These are phyloP conservation scores for Auricularia heimuer DNA, from an alignment of 768 basidiomycete species.

Conservation along the genomic window DNA sequence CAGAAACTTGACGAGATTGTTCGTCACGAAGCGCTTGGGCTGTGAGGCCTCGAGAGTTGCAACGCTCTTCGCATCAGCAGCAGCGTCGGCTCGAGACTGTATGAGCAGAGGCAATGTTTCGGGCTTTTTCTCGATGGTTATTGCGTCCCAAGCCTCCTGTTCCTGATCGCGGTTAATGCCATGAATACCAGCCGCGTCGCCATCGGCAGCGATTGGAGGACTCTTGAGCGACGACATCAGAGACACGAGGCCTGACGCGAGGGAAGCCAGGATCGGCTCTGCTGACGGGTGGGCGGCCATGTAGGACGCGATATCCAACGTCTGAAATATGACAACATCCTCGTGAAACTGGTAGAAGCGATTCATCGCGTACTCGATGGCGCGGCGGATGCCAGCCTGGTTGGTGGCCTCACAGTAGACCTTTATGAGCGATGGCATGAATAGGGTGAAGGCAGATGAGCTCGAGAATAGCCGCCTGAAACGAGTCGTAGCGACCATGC, in stretches of 20 bases:
- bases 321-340: constrained; percentile 67
- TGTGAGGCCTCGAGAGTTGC: constrained; percentile 52
- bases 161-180: constrained; percentile 55
- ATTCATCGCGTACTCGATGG: constrained; percentile 61
- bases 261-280: constrained; percentile 33
- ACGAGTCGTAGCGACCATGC: constrained; percentile 67
- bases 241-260: constrained; percentile 45
- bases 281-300: constrained; percentile 39
- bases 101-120: constrained; percentile 56
- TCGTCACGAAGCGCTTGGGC: constrained; percentile 43
- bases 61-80: constrained; percentile 21
- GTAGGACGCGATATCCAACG: constrained; percentile 51
- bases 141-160: constrained; percentile 57
- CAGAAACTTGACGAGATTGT: constrained; percentile 60
- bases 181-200: constrained; percentile 60
- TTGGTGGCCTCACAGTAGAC: constrained; percentile 53
- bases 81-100: constrained; percentile 21
- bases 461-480: constrained; percentile 69
- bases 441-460: constrained; percentile 61
- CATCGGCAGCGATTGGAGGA: constrained; percentile 27
- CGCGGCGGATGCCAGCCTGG: constrained; percentile 47
- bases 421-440: constrained; percentile 65
- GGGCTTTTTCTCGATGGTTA: constrained; percentile 62
- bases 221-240: constrained; percentile 50
- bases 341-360: constrained; percentile 68